Percentiles rank a stretch among this genome's conserved stretches.
Conservation (phyloP, 2,329 filamentous ascomycete genomes). For the Colletotrichum sojae region DNA sequence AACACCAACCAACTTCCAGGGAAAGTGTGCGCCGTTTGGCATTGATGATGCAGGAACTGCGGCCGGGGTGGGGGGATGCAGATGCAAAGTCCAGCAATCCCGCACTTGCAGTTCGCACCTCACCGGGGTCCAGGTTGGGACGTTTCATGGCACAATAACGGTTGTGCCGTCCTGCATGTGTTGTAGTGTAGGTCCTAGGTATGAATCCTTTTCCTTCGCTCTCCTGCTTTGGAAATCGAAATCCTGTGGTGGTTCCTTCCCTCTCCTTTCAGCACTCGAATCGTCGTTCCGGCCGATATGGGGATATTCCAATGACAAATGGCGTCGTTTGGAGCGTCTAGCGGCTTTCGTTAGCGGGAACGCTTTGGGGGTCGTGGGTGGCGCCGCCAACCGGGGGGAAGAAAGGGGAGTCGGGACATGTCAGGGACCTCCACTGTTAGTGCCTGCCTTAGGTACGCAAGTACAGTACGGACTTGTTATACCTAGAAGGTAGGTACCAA, state of each 20-base stretch:
- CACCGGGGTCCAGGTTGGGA: background rate
- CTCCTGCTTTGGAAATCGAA: too few relatives aligned
- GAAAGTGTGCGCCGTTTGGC: background rate
- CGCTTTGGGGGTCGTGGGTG: background rate
- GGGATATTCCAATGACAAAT: conserved; percentile 14
- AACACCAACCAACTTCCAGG: background rate
- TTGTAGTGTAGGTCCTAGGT: too few relatives aligned
- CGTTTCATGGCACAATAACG: background rate
- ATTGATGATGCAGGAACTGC: background rate
- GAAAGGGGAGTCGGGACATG: background rate
- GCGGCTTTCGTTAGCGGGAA: conserved; percentile 22
- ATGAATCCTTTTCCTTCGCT: background rate
- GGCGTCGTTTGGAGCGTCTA: conserved; percentile 16
- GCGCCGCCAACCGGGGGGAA: conserved; percentile 13
- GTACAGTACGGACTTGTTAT: too few relatives aligned
- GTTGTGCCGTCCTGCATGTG: too few relatives aligned
- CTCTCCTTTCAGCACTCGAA: too few relatives aligned
- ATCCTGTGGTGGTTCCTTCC: too few relatives aligned
- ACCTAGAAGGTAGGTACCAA: too few relatives aligned
- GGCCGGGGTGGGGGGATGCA: too few relatives aligned
- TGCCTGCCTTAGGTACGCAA: too few relatives aligned
- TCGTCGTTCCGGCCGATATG: background rate
- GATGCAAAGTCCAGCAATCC: background rate
- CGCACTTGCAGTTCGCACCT: background rate
- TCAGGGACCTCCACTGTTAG: too few relatives aligned